Evolutionary conservation across 805 yeast species (phyloP).

Genomic region (Ogataea polymorpha): DNA sequence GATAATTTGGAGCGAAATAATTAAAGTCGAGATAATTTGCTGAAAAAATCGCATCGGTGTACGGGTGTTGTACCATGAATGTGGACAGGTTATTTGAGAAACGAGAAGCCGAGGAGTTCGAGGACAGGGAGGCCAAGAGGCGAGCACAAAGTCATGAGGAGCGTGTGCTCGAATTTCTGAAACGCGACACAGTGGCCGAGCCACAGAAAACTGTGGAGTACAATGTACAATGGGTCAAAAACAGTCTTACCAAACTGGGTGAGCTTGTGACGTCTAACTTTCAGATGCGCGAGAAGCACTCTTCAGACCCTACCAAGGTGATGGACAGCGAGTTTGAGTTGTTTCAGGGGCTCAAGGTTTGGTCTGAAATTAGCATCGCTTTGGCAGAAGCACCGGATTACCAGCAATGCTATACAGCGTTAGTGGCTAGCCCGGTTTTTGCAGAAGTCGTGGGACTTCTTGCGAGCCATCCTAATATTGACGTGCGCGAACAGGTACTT

Average conservation of each 20-base stretch:
- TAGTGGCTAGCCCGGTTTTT: constrained; percentile 4
- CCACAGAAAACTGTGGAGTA: constrained; percentile 1
- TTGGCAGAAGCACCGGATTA: constrained; percentile 13
- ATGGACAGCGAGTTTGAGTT: constrained; percentile 22
- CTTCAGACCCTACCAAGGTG: constrained; percentile 12
- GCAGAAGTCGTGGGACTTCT: constrained; percentile 12
- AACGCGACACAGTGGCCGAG: constrained; percentile 2
- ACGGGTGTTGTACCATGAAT: constrained; percentile 11
- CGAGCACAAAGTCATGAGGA: neutral
- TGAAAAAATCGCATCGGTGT: constrained; percentile 2
- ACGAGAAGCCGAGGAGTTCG: constrained; percentile 1
- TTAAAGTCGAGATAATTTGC: neutral
- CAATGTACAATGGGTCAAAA: constrained; percentile 14
- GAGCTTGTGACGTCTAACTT: constrained; percentile 8
- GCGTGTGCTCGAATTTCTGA: constrained; percentile 11
- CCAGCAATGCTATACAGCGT: constrained; percentile 9
- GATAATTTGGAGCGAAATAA: neutral
- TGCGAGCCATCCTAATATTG: constrained; percentile 17
- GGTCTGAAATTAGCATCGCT: constrained; percentile 19
- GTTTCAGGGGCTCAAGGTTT: constrained; percentile 15
- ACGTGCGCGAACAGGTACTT: constrained; percentile 15
- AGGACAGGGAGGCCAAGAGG: neutral
- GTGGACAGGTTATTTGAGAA: constrained; percentile 7
- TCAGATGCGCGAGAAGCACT: constrained; percentile 11
- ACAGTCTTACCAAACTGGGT: constrained; percentile 9